Base-by-base conservation (phyloP, 331 rosid species). In the Dryas integrifolia region DNA sequence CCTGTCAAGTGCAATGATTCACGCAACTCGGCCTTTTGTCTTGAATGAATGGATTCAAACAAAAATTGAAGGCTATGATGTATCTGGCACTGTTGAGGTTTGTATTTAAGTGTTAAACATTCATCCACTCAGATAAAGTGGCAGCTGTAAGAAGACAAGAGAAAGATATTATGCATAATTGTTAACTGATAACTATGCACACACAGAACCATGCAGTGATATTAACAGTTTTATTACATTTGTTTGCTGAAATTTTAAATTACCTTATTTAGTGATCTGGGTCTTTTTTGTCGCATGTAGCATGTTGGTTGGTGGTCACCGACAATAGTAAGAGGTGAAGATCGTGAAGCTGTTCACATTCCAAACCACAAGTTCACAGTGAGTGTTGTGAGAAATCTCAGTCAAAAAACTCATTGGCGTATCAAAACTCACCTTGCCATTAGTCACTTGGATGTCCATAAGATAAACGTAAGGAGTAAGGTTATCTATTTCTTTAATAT, bases 301-400 rank as follows among this genome's bases (percentile, higher is more conserved):
- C 98, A 92, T 70, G 96, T 92, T 74, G 98, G 98, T 58, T 92
- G 98, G 98, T 92, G 98, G 96, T 92, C 98, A 16, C 98, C 98
- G 13, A 92, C 98, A 59, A 85, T 92, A 70, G 77, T 92, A 24
- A 87, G 98, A 86, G 98, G 98, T 70, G 98, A 92, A 86, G 98
- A 92, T 72, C 92, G 98, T 75, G 98, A 92, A 88, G 98, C 98
- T 53, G 88, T 92, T 73, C 98, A 92, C 86, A 92, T 92, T 76
- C 98, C 98, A 67, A 92, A 92, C 87, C 98, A 92, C 85, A 87
- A 92, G 81, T 92, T 92, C 73, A 92, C 96, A 7, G 87, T 92
- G 81, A 92, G 88, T 67, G 96, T 92, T 50, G 95, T 92, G 74
- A 85, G 98, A 64, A 92, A 90, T 82, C 92, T 90, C 50, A 92